Conservation (phyloP, 192 early-diverging fungal genomes). For the Pecoramyces ruminantium region DNA sequence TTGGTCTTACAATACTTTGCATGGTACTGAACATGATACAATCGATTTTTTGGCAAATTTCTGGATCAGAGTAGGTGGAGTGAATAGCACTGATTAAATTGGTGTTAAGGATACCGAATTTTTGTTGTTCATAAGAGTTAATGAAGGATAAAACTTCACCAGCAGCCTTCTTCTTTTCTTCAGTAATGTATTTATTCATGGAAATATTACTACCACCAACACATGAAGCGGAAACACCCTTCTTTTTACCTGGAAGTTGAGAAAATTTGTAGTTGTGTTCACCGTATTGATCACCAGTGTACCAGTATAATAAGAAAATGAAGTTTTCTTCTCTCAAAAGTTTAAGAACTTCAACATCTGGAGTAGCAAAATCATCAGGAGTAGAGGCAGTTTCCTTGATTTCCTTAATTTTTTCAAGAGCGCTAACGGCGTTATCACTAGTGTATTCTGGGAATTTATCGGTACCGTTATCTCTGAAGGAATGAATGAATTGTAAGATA, state of each 20-base stretch:
- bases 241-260: not conserved
- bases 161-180: too few species aligned
- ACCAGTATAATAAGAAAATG: not conserved
- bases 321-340: not conserved
- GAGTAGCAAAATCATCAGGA: not conserved
- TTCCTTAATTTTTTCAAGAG: not conserved
- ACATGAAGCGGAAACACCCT: not conserved
- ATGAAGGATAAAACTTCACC: too few species aligned
- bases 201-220: too few species aligned
- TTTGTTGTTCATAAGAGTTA: too few species aligned
- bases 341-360: not conserved
- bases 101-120: too few species aligned
- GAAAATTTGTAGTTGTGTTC: too few species aligned
- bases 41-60: not conserved
- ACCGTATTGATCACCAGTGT: too few species aligned
- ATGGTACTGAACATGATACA: not conserved
- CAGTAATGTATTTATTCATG: too few species aligned
- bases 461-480: not conserved
- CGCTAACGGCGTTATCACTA: not conserved
- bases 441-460: not conserved
- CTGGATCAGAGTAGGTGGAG: not conserved
- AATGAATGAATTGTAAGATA: not conserved
- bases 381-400: not conserved
- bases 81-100: not conserved
- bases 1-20: not conserved